Evolutionary conservation across 148 eudicot genomes (phyloP), one percentile per base, ranked within the genome.

Genomic region (Vaccinium myrtillus): DNA sequence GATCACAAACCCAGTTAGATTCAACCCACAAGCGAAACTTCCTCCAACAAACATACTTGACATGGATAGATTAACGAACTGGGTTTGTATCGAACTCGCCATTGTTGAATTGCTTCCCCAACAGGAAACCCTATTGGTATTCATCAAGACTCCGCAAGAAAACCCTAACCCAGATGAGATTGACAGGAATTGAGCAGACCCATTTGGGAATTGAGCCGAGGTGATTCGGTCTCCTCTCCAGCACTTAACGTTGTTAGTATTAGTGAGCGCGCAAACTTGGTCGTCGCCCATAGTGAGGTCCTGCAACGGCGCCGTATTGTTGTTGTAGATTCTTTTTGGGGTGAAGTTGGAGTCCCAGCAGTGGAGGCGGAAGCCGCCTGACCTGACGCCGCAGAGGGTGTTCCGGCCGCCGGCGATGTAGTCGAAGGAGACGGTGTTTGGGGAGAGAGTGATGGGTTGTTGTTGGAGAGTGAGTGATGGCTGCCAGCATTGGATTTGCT

Each of bases 101-200:
- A 23, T 75, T 18, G 86, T 59, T 32, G 93, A 23, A 79, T 90
- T 86, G 30, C 77, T 84, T 21, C 98, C 99, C 98, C 98, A 97
- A 84, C 99, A 97, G 30, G n/a, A 49, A n/a, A 95, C 92, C n/a
- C 85, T 85, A 55, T 63, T 78, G 48, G 49, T 39, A 75, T 65
- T 75, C 16, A 76, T 23, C 86, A 82, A 53, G 86, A 97, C 88
- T 7, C 98, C 99, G 82, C 99, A 97, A 49, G 91, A 84, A 86
- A 93, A 93, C 3, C 95, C 94, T 77, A 91, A 51, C 55, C 98
- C 98, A 79, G 98, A 93, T 39, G 99, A 95, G 75, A 97, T 88
- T 25, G 88, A 87, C 15, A 11, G 55, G 25, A 92, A 90, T 73
- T 75, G 87, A 74, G 58, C 23, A 3, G 63, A 25, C 46, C n/a